Evolutionary conservation across 2,329 filamentous ascomycete species (phyloP), one percentile per base, ranked within the genome.

Genomic region (Coniochaeta prunicola): DNA sequence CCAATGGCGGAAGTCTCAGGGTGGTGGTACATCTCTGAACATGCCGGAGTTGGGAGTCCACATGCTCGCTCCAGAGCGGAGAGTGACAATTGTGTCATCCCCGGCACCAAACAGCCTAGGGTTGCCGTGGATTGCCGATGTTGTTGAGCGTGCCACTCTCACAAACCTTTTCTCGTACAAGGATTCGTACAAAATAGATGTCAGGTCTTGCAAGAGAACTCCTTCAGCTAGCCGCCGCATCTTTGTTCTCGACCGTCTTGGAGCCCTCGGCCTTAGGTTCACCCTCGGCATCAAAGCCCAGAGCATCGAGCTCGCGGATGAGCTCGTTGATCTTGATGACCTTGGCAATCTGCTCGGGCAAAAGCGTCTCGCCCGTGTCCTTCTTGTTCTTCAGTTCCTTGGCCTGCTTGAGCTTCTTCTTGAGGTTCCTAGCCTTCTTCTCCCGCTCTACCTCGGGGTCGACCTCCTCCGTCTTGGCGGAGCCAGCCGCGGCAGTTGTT

Each of bases 291-390:
- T 96, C 89, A 63, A 97, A 91, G 0, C 93, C 93, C 30, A 99
- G 79, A 2, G 84, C 82, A 67, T 96, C 90, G 59, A 99, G 76
- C 71, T 97, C 92, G 13, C 92, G 84, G 59, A 97, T 87, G 56
- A 99, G 81, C 76, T 99, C 94, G 63, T 91, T 91, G 71, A 99
- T 96, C 74, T 94, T 96, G 72, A 96, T 96, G 58, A 99, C 91
- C 77, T 99, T 99, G 66, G 93, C 92, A 63, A 97, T 88, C 76
- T 99, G 94, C 76, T 99, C 94, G 0, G 92, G 93, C 28, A 97
- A 79, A 61, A 99, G 76, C 4, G 84, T 81, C 70, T 91, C 89
- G 21, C 94, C 94, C 59, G 86, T 87, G 26, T 96, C 90, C 73
- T 96, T 96, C 80, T 96, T 97, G 67, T 87, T 88, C 70, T 91